Percentiles rank a stretch among this genome's conserved stretches.
Conservation (phyloP, 305 asterid species). For the Plantago rigida region DNA sequence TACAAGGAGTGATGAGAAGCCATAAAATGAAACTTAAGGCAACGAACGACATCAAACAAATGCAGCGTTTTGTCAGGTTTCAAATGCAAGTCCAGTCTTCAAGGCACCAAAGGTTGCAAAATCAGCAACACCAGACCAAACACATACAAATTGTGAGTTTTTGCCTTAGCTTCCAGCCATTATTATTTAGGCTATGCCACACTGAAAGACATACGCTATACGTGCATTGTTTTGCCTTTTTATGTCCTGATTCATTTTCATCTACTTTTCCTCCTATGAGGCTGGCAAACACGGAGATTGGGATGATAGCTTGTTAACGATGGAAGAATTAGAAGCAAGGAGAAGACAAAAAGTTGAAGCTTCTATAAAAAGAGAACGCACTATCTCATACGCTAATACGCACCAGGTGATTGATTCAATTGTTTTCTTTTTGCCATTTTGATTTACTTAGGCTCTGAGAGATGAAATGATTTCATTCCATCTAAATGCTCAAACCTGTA, state of each 20-base stretch:
- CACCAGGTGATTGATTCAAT: constrained; percentile 46
- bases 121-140: constrained; percentile 53
- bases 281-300: constrained; percentile 58
- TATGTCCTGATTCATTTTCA: neutral
- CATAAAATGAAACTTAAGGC: constrained; percentile 76
- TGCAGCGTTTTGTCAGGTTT: constrained; percentile 83
- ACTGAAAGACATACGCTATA: no score
- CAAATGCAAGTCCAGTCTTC: constrained; percentile 82
- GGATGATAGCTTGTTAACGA: constrained; percentile 75
- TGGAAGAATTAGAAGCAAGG: constrained; percentile 69
- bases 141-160: constrained; percentile 55
- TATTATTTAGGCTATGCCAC: neutral
- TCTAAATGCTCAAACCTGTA: neutral
- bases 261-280: constrained; percentile 28
- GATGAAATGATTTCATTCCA: neutral
- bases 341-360: constrained; percentile 70
- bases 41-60: constrained; percentile 71
- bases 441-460: neutral
- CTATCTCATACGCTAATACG: constrained; percentile 87
- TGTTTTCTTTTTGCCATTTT: neutral
- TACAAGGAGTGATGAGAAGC: constrained; percentile 78
- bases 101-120: constrained; percentile 73
- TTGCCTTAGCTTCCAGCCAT: neutral
- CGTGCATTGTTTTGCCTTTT: no score
- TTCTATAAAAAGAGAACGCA: constrained; percentile 82